These are phyloP conservation scores for Penicillium simplicissimum DNA, from an alignment of 495 filamentous ascomycete species.

Conservation along the genomic window DNA sequence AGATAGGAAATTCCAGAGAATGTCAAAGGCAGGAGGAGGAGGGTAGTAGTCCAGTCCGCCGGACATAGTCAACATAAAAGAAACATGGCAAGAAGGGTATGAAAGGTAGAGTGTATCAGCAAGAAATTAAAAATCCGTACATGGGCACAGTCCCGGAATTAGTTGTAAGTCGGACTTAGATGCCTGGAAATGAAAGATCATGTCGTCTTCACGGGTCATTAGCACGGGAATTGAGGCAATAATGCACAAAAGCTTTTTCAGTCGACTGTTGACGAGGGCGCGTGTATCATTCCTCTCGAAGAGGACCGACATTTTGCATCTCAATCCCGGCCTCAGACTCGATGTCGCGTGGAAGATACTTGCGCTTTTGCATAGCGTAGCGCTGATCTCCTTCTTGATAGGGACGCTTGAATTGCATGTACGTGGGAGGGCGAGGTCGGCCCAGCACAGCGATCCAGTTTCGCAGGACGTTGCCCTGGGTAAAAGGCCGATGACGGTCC, in stretches of 20 bases:
- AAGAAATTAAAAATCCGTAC: conserved; percentile 23
- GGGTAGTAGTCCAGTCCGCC: not conserved
- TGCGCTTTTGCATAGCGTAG: conserved; percentile 63
- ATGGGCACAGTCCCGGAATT: conserved; percentile 11
- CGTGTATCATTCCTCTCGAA: conserved; percentile 17
- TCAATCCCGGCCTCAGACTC: conserved; percentile 60
- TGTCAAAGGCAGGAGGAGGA: not conserved
- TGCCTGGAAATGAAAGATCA: conserved; percentile 16
- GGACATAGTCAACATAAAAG: conserved; percentile 7
- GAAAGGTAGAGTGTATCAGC: conserved; percentile 6
- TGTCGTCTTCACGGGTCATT: conserved; percentile 27
- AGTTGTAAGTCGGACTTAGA: conserved; percentile 5
- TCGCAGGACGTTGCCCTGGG: conserved; percentile 69
- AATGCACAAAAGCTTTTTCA: not conserved
- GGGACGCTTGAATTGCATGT: conserved; percentile 78
- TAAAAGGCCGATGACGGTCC: conserved; percentile 89
- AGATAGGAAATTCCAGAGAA: conserved; percentile 11
- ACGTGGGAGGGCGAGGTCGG: conserved; percentile 83
- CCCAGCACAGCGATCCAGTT: conserved; percentile 84
- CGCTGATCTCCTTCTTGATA: conserved; percentile 85
- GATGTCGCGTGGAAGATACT: conserved; percentile 50
- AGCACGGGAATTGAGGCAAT: conserved; percentile 14
- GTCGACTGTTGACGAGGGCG: not conserved
- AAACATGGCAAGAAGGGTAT: conserved; percentile 19
- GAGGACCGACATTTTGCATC: conserved; percentile 54